phyloP scores from a whole-genome alignment of 495 filamentous ascomycete species.

The Cladorrhinum samala region DNA sequence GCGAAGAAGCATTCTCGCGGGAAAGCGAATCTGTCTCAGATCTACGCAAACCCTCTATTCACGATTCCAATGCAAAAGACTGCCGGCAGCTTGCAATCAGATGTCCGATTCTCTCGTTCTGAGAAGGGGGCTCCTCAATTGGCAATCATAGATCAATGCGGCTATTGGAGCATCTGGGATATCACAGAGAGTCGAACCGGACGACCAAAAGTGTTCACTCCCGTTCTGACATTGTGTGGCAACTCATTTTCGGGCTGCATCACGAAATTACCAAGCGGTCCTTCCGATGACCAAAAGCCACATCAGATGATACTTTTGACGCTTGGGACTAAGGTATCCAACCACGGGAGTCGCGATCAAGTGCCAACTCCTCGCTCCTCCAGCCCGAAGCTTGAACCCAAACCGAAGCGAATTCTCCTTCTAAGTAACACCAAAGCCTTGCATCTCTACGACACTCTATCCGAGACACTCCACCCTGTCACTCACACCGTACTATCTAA shows the following conservation, averaged over 20 bases:
- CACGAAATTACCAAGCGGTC: conserved; percentile 10
- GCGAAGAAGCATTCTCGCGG: not conserved
- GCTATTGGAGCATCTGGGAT: conserved; percentile 74
- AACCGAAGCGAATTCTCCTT: conserved; percentile 11
- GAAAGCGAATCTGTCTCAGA: conserved; percentile 20
- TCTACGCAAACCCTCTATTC: conserved; percentile 58
- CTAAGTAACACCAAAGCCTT: conserved; percentile 15
- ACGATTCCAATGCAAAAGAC: conserved; percentile 48
- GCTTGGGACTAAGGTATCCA: not conserved
- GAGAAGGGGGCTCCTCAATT: conserved; percentile 49
- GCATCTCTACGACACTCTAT: conserved; percentile 16
- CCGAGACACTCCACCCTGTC: conserved; percentile 1
- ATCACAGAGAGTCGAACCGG: conserved; percentile 33
- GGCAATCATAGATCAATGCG: conserved; percentile 64
- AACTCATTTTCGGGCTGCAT: conserved; percentile 16
- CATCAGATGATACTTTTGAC: conserved; percentile 20
- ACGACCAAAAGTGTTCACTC: conserved; percentile 28
- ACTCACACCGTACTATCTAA: conserved; percentile 9
- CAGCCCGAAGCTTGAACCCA: not conserved
- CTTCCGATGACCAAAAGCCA: not conserved
- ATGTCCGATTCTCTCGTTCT: conserved; percentile 76
- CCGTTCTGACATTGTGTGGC: conserved; percentile 24
- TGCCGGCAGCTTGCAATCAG: conserved; percentile 55
- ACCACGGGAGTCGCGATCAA: not conserved
- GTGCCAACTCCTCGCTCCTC: not conserved